A percentile compares a stretch with the other conserved stretches of the same genome.
phyloP scores from a whole-genome alignment of 2,329 filamentous ascomycete genomes.

The Alternaria metachromatica region DNA sequence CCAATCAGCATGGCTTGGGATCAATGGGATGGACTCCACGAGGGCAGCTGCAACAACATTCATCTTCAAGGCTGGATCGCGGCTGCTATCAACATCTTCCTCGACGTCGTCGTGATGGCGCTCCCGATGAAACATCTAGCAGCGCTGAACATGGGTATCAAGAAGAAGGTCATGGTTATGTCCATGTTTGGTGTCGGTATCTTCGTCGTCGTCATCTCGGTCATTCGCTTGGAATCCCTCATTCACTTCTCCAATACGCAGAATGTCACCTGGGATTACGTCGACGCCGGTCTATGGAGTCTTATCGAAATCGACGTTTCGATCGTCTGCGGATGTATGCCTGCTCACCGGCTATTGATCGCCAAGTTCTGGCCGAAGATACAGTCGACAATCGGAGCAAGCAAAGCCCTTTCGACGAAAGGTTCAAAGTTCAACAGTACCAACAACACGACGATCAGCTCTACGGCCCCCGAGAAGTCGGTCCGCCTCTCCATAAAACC shows the following conservation, averaged over 20 bases:
- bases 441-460: neutral
- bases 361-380: constrained; percentile 22
- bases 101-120: constrained; percentile 35
- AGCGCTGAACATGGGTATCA: constrained; percentile 38
- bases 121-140: constrained; percentile 43
- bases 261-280: constrained; percentile 51
- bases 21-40: constrained; percentile 35
- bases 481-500: constrained; percentile 23
- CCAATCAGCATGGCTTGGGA: constrained; percentile 59
- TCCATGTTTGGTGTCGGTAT: constrained; percentile 48
- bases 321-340: constrained; percentile 53
- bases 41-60: constrained; percentile 42
- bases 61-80: constrained; percentile 40
- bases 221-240: constrained; percentile 50
- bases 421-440: neutral
- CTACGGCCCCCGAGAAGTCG: constrained; percentile 3
- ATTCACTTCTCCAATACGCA: constrained; percentile 51
- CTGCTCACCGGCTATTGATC: constrained; percentile 31
- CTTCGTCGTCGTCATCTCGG: constrained; percentile 52
- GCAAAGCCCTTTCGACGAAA: constrained; percentile 6
- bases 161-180: constrained; percentile 46
- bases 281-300: constrained; percentile 50
- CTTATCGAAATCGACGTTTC: constrained; percentile 44
- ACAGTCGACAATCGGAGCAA: constrained; percentile 15
- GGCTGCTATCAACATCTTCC: constrained; percentile 43